These are phyloP conservation scores for Daldinia decipiens DNA, from an alignment of 495 filamentous ascomycete species.

Conservation along the genomic window DNA sequence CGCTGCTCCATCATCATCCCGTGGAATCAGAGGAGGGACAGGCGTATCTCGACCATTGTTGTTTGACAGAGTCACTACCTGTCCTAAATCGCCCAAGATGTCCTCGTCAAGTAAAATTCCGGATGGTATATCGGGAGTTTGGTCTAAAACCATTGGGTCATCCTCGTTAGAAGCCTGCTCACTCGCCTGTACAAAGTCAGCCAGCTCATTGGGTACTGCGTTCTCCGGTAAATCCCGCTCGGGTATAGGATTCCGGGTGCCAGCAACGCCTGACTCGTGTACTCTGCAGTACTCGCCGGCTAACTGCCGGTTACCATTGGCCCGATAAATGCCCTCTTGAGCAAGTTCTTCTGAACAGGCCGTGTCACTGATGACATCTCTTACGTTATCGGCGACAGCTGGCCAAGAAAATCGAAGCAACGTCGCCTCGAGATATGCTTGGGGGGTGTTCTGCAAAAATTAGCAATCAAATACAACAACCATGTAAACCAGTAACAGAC, in stretches of 20 bases:
- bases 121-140: slow-evolving; percentile 31
- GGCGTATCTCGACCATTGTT: slow-evolving; percentile 33
- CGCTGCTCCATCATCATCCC: slow-evolving; percentile 27
- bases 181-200: slow-evolving; percentile 25
- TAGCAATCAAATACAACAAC: slow-evolving; percentile 16
- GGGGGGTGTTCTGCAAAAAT: slow-evolving; percentile 41
- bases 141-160: slow-evolving; percentile 47
- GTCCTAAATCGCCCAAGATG: slow-evolving; percentile 32
- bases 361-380: slow-evolving; percentile 43
- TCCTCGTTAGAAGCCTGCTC: slow-evolving; percentile 28
- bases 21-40: slow-evolving; percentile 24
- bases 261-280: slow-evolving; percentile 54
- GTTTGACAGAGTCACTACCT: slow-evolving; percentile 30
- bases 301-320: slow-evolving; percentile 68
- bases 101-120: slow-evolving; percentile 46
- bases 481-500: slow-evolving; percentile 22
- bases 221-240: slow-evolving; percentile 60
- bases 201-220: slow-evolving; percentile 40
- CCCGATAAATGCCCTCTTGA: slow-evolving; percentile 84
- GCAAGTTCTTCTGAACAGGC: slow-evolving; percentile 61
- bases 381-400: slow-evolving; percentile 31
- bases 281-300: slow-evolving; percentile 81
- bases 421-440: slow-evolving; percentile 52
- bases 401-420: slow-evolving; percentile 51
- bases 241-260: slow-evolving; percentile 70